Evolutionary conservation across 2,329 filamentous ascomycete genomes (phyloP).

Genomic region (Whalleya microplaca): DNA sequence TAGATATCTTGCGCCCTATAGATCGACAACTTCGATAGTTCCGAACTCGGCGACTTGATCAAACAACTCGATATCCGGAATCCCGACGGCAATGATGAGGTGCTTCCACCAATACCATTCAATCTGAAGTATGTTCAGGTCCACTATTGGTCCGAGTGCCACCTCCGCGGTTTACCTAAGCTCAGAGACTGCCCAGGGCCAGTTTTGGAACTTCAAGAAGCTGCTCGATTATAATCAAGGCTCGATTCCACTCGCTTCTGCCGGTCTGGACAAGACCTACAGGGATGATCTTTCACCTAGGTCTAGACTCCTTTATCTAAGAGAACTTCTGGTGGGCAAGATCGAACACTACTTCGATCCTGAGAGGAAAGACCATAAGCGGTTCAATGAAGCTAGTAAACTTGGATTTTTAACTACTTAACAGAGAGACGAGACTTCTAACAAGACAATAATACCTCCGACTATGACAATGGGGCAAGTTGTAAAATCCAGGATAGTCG

Average conservation of each 20-base stretch:
- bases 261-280: slow-evolving; percentile 72
- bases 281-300: slow-evolving; percentile 72
- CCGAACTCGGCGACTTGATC: slow-evolving; percentile 66
- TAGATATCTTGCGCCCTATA: slow-evolving; percentile 1
- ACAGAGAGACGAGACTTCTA: slow-evolving; percentile 63
- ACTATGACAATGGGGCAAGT: slow-evolving; percentile 65
- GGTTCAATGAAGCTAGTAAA: slow-evolving; percentile 64
- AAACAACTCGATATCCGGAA: slow-evolving; percentile 69
- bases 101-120: slow-evolving; percentile 66
- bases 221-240: slow-evolving; percentile 70
- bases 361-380: slow-evolving; percentile 66
- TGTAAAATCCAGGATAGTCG: slow-evolving; percentile 62
- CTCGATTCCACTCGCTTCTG: slow-evolving; percentile 71
- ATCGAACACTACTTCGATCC: slow-evolving; percentile 73
- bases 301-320: slow-evolving; percentile 65
- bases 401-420: slow-evolving; percentile 62
- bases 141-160: slow-evolving; percentile 67
- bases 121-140: slow-evolving; percentile 73
- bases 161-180: slow-evolving; percentile 64
- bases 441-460: slow-evolving; percentile 53
- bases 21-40: slow-evolving; percentile 68
- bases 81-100: slow-evolving; percentile 61
- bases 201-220: slow-evolving; percentile 71
- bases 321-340: slow-evolving; percentile 72
- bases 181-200: slow-evolving; percentile 70